Evolutionary conservation across 2,329 filamentous ascomycete species (phyloP).

Genomic region (Calycina herbarum): DNA sequence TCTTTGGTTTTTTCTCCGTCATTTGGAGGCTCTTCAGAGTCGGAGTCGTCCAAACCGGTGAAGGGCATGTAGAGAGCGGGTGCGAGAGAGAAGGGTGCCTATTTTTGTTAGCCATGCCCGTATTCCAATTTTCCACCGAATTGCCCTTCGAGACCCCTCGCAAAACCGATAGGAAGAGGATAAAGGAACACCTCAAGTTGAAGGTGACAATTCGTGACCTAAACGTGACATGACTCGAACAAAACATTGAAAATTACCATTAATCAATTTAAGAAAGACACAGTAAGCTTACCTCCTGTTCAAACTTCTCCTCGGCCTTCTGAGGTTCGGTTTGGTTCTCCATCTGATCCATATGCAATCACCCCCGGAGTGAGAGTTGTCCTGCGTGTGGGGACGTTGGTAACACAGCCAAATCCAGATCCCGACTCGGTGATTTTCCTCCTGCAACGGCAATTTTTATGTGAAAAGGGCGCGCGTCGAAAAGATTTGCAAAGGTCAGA

Average conservation of each 20-base stretch:
- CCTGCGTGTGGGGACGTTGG: not conserved
- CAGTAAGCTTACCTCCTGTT: not conserved
- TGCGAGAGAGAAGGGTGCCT: slow-evolving; percentile 14
- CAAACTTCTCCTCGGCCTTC: not conserved
- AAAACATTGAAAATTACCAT: not conserved
- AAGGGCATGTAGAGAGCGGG: slow-evolving; percentile 34
- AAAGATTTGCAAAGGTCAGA: not conserved
- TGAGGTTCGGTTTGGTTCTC: not conserved
- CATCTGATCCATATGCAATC: not conserved
- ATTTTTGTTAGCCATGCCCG: slow-evolving; percentile 3
- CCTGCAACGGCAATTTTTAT: not conserved
- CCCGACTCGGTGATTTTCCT: not conserved
- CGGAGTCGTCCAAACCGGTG: slow-evolving; percentile 17
- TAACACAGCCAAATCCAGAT: not conserved
- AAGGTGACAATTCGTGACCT: too few relatives aligned
- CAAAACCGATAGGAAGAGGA: not conserved
- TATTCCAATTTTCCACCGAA: not conserved
- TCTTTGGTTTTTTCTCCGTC: slow-evolving; percentile 23
- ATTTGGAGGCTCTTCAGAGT: slow-evolving; percentile 7
- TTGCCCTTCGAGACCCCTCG: not conserved
- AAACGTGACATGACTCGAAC: not conserved
- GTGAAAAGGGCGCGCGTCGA: not conserved
- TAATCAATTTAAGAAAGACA: not conserved
- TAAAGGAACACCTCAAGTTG: too few relatives aligned
- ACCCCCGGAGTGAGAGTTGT: not conserved